Evolutionary conservation across 2,329 filamentous ascomycete genomes (phyloP), one percentile per base, ranked within the genome.

Genomic region (Monosporascus sp.): DNA sequence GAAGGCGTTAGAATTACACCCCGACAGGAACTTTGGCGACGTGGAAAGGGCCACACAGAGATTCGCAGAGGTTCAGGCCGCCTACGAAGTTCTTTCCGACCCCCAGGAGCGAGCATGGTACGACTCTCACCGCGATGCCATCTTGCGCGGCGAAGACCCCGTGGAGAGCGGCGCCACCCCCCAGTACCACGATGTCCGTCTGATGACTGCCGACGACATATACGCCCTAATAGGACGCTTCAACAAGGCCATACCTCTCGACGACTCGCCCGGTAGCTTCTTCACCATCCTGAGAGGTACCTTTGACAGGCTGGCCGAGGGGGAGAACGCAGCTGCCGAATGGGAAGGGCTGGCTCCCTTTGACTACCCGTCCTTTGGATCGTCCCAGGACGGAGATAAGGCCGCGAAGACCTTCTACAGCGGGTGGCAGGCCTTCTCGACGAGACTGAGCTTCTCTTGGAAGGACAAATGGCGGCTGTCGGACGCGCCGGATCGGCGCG

Each of bases 51-150:
- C 93, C 2, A 99, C 94, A 1, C 82, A 78, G 60, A 84, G 86
- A 50, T 99, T 99, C 68, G 91, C 94, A 49, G 91, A 97, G 67
- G 80, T 97, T 27, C 93, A 97, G 70, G 82, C 91, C 37, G 94
- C 94, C 47, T 96, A 99, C 69, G 90, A 97, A 70, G 84, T 99
- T n/a, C 81, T 99, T 1, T 96, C 92, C 2, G 94, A 99, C 69
- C 86, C 91, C 11, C 93, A 99, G 68, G 94, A 99, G 70, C 85
- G 94, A 62, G 88, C 92, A 35, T 99, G 94, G 94, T 99, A 99
- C 74, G 93, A 99, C 72, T 91, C 91, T 3, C 94, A 99, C 67
- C 87, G 90, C 56, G 86, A 91, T 61, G 85, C 88, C 49, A 95
- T 97, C 57, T 74, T 97, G 57, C 81, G 82, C 31, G 87, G 86